A percentile compares a stretch with the other conserved stretches of the same genome.
Evolutionary conservation across 2,329 filamentous ascomycete genomes (phyloP).

Genomic region (Fusarium dlaminii): DNA sequence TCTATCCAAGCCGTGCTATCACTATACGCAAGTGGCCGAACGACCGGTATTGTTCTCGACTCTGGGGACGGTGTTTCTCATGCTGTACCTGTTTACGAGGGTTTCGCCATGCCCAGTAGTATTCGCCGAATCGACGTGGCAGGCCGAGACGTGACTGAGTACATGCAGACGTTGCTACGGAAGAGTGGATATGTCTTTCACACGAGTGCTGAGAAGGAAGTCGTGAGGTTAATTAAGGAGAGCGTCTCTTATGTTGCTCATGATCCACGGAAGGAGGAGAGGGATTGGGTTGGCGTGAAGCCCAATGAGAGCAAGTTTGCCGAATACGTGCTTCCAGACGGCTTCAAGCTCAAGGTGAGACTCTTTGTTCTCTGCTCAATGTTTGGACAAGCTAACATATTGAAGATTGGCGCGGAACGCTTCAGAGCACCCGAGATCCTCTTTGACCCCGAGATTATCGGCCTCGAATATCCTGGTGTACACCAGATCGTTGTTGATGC

Average conservation of each 20-base stretch:
- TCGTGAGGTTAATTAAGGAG: constrained; percentile 98
- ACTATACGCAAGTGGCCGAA: constrained; percentile 93
- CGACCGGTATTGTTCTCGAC: constrained; percentile 95
- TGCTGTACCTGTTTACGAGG: constrained; percentile 96
- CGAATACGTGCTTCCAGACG: constrained; percentile 92
- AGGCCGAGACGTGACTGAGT: constrained; percentile 93
- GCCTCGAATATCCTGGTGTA: constrained; percentile 94
- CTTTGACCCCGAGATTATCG: constrained; percentile 95
- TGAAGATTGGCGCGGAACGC: constrained; percentile 86
- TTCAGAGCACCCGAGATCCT: constrained; percentile 97
- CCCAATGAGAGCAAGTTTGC: constrained; percentile 79
- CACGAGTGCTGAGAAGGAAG: constrained; percentile 98
- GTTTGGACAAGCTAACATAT: constrained; percentile 24
- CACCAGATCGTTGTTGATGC: constrained; percentile 98
- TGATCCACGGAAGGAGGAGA: constrained; percentile 93
- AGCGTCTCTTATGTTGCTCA: constrained; percentile 89
- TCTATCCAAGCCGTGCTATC: constrained; percentile 97
- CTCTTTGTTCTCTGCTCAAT: too few relatives aligned
- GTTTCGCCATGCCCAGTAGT: constrained; percentile 94
- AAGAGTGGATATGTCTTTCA: constrained; percentile 96
- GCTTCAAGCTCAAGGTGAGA: constrained; percentile 86
- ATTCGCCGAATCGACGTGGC: constrained; percentile 97
- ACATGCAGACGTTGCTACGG: constrained; percentile 88
- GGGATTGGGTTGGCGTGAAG: constrained; percentile 89
- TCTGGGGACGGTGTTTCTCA: constrained; percentile 96